Conservation (phyloP, 2,329 filamentous ascomycete species). For the Helicocarpus griseus region DNA sequence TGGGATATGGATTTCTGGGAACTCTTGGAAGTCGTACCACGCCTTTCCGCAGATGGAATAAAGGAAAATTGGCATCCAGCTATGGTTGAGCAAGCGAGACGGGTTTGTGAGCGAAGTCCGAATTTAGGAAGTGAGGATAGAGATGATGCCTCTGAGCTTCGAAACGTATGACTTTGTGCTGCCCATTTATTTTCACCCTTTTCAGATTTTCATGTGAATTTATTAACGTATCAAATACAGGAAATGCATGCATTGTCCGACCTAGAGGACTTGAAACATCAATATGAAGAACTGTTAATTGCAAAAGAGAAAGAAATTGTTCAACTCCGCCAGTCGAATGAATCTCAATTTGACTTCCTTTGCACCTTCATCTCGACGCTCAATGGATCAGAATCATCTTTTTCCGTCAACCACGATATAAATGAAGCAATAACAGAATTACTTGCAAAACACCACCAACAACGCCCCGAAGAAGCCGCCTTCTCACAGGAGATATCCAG, state of each 20-base stretch:
- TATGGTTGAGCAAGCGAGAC: conserved; percentile 3
- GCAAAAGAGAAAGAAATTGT: conserved; percentile 10
- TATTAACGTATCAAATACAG: conserved; percentile 1
- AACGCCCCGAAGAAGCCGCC: background rate
- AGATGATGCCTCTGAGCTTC: background rate
- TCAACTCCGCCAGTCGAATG: conserved; percentile 7
- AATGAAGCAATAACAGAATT: background rate
- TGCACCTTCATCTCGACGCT: conserved; percentile 9
- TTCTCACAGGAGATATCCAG: background rate
- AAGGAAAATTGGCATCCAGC: conserved; percentile 9
- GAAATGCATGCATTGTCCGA: background rate
- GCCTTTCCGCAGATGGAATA: conserved; percentile 10
- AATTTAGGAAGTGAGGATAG: background rate
- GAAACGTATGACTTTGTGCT: background rate
- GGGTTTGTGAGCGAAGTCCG: background rate
- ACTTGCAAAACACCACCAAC: background rate
- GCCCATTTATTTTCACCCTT: too few species aligned
- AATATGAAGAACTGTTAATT: conserved; percentile 8
- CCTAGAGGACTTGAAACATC: conserved; percentile 5
- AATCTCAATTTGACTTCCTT: conserved; percentile 6
- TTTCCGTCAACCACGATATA: background rate
- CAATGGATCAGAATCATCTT: background rate
- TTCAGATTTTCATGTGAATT: background rate
- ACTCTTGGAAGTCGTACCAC: conserved; percentile 8
- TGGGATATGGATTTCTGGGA: conserved; percentile 9